These are phyloP conservation scores for Lecanicillium sp. DNA, from an alignment of 2,329 filamentous ascomycete species.

Conservation along the genomic window DNA sequence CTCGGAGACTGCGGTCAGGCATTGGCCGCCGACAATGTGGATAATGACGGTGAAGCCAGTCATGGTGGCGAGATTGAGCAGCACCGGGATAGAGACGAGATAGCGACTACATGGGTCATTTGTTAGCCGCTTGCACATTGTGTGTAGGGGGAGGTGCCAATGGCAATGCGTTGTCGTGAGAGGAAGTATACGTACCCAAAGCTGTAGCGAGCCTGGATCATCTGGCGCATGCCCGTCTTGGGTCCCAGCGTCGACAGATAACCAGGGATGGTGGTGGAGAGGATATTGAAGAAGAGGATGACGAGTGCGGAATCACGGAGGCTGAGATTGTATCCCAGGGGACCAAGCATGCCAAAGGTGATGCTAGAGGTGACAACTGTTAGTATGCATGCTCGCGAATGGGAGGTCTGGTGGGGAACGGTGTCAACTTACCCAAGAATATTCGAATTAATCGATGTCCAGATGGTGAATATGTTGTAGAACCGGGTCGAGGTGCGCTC, in stretches of 20 bases:
- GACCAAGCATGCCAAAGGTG: slow-evolving; percentile 57
- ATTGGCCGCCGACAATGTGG: slow-evolving; percentile 53
- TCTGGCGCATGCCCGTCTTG: slow-evolving; percentile 57
- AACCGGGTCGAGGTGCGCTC: slow-evolving; percentile 32
- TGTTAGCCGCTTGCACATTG: too few species aligned
- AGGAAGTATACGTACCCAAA: slow-evolving; percentile 38
- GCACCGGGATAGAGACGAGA: slow-evolving; percentile 49
- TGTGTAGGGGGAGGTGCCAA: slow-evolving; percentile 3
- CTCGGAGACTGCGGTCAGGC: slow-evolving; percentile 44
- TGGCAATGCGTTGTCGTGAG: neutral
- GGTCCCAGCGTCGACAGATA: slow-evolving; percentile 52
- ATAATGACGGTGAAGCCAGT: slow-evolving; percentile 57
- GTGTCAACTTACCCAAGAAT: slow-evolving; percentile 31
- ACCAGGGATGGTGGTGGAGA: slow-evolving; percentile 46
- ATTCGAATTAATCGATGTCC: slow-evolving; percentile 41
- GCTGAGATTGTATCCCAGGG: slow-evolving; percentile 43
- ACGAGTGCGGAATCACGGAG: slow-evolving; percentile 49
- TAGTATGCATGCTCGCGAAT: slow-evolving; percentile 8
- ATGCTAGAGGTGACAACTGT: slow-evolving; percentile 32
- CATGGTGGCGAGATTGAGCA: slow-evolving; percentile 56
- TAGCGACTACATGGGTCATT: slow-evolving; percentile 38
- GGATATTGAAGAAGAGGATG: slow-evolving; percentile 55
- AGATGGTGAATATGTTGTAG: slow-evolving; percentile 39
- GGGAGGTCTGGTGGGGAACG: too few species aligned
- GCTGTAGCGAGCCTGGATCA: slow-evolving; percentile 56